phyloP scores from a whole-genome alignment of 768 basidiomycete genomes.

The Calocybe cyanea region DNA sequence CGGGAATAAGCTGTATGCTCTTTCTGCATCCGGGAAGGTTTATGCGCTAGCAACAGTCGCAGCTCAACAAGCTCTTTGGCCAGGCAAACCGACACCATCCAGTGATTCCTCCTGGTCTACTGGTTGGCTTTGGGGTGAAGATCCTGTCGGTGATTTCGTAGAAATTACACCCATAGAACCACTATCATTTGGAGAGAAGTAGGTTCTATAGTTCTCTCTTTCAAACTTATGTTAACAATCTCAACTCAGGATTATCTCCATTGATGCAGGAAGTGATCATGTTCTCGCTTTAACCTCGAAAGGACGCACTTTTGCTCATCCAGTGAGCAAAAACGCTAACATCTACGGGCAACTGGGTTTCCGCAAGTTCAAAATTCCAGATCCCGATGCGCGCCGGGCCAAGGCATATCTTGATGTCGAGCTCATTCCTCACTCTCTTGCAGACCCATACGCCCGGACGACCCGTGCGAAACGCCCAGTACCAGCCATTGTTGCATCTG shows the following conservation, averaged over 20 bases:
- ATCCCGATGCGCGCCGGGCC: conserved; percentile 24
- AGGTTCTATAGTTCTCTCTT: conserved; percentile 1
- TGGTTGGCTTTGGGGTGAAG: conserved; percentile 55
- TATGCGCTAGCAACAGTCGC: conserved; percentile 61
- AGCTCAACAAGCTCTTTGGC: conserved; percentile 39
- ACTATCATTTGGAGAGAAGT: conserved; percentile 69
- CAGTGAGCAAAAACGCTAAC: conserved; percentile 73
- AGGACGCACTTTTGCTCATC: conserved; percentile 78
- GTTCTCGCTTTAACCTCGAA: conserved; percentile 67
- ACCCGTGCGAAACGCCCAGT: conserved; percentile 36
- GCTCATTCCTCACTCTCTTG: conserved; percentile 52
- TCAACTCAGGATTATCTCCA: conserved; percentile 57
- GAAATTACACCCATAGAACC: conserved; percentile 57
- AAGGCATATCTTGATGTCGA: conserved; percentile 42
- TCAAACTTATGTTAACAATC: background rate
- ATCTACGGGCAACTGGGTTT: conserved; percentile 81
- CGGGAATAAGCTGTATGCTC: conserved; percentile 63
- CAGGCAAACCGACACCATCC: conserved; percentile 36
- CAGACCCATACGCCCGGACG: conserved; percentile 46
- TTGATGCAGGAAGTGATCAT: conserved; percentile 71
- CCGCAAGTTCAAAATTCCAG: conserved; percentile 53
- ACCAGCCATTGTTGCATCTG: conserved; percentile 24
- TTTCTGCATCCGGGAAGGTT: conserved; percentile 73
- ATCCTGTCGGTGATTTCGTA: conserved; percentile 48
- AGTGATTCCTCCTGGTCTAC: conserved; percentile 58